Evolutionary conservation across 2,329 filamentous ascomycete genomes (phyloP), one percentile per base, ranked within the genome.

Genomic region (Claviceps lovelessii): DNA sequence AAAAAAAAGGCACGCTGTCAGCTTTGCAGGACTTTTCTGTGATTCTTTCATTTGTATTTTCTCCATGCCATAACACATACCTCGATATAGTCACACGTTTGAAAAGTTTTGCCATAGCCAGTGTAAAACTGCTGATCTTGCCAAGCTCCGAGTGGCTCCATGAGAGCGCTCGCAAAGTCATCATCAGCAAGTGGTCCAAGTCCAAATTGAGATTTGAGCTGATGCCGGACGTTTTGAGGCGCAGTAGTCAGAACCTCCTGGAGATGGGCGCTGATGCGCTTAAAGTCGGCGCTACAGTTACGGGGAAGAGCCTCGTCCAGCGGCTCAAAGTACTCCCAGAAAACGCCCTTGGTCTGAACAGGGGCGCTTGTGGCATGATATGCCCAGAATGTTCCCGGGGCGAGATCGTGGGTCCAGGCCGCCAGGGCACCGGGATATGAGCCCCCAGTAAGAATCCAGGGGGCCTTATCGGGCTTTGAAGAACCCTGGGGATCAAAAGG

Each of bases 391-490:
- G 84, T 73, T 44, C 89, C 82, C 0, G 88, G 88, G 63, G 90
- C 90, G 13, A 83, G 67, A 49, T 81, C 78, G 19, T 86, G 79
- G 49, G 88, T 68, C 65, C 91, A 87, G 0, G 86, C 86, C 9
- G 83, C 82, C 59, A 89, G 84, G 0, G 83, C 84, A 15, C 88
- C 88, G 1, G 86, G 82, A 64, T 93, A 93, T 0, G 84, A 88
- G 7, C 87, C 87, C 5, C 88, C 88, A 57, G 90, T 89, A 0
- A 79, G 80, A 55, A 91, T 81, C 72, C 84, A 90, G 0, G 88
- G 78, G 0, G 80, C 83, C 19, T 75, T 76, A 2, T 79, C 73
- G 0, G 86, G 79, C 2, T 77, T 85, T 49, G 89, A 70, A 58
- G 86, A 76, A 33, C 76, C 65, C 56, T 84, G 68, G 61, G 83